Evolutionary conservation across 352 stramenopile genomes (phyloP), one percentile per base, ranked within the genome.

Genomic region (Globisporangium splendens): DNA sequence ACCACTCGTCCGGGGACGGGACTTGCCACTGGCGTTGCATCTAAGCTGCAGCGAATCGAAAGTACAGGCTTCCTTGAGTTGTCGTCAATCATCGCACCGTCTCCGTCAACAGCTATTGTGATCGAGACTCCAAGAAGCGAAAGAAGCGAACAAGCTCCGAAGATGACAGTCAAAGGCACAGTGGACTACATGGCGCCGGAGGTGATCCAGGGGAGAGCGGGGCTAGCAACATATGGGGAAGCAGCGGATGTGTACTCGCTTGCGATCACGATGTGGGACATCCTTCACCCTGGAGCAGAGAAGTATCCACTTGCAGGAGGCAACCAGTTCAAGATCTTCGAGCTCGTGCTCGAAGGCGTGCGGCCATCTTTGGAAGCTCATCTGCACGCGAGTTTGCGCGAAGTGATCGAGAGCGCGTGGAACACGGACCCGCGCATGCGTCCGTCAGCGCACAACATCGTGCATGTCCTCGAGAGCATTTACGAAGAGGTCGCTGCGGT

Each of bases 141-240:
- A 35, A 35, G 28, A 35, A 35, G 28, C 10, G 28, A 35, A 35
- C 28, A 35, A 11, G 28, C 5, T 35, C 28, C 28, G 28, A 76
- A 78, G 43, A 87, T 86, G 76, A 81, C 75, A 6, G 79, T 93
- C 42, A 79, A 72, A 3, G 83, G 83, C 11, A 93, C 83, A 1
- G 75, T 91, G 20, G 66, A 72, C 56, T 91, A 91, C 68, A 92
- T 93, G 80, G 70, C 83, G 15, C 83, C 83, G 1, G 83, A 93
- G 55, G 66, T 93, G 62, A 85, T 93, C 53, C 59, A 59, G 18
- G 66, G 75, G 22, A 59, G 73, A 35, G 72, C 69, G 24, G 79
- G 79, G 4, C 28, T 81, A 20, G 77, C 73, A 0, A 63, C 53
- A 0, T 93, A 93, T 54, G 77, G 68, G 1, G 73, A 90, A 62